These are phyloP conservation scores for Aspergillus sp. DNA, from an alignment of 2,329 filamentous ascomycete species.

Conservation along the genomic window DNA sequence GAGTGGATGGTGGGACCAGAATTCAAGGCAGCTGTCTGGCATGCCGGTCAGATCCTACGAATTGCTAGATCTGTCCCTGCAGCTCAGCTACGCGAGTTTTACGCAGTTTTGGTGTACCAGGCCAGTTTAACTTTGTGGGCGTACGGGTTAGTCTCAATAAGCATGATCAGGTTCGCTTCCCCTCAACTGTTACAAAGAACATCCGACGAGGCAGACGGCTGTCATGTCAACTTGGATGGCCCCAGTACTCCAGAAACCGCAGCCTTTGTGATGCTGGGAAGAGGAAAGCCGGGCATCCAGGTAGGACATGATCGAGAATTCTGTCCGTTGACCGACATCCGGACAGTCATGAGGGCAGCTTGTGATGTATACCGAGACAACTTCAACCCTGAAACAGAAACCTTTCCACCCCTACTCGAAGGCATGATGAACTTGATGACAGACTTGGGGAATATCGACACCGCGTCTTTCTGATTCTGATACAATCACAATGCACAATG, in stretches of 20 bases:
- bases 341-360: not conserved
- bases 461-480: too few relatives aligned
- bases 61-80: not conserved
- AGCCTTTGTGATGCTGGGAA: not conserved
- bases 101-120: not conserved
- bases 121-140: conserved; percentile 2
- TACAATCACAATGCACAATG: too few relatives aligned
- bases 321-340: not conserved
- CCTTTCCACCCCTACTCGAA: not conserved
- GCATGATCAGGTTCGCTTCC: not conserved
- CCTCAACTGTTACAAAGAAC: too few relatives aligned
- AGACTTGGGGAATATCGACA: not conserved
- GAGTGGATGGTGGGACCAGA: conserved; percentile 1
- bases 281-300: not conserved
- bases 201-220: not conserved
- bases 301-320: not conserved
- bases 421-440: conserved; percentile 1
- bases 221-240: not conserved
- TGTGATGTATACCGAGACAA: conserved; percentile 4
- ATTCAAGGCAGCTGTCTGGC: not conserved
- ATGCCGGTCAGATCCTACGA: conserved; percentile 4
- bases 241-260: not conserved
- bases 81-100: not conserved
- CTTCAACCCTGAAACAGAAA: not conserved
- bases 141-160: not conserved